These are phyloP conservation scores for Castanea sativa DNA, from an alignment of 306 rosid genomes.

Conservation along the genomic window DNA sequence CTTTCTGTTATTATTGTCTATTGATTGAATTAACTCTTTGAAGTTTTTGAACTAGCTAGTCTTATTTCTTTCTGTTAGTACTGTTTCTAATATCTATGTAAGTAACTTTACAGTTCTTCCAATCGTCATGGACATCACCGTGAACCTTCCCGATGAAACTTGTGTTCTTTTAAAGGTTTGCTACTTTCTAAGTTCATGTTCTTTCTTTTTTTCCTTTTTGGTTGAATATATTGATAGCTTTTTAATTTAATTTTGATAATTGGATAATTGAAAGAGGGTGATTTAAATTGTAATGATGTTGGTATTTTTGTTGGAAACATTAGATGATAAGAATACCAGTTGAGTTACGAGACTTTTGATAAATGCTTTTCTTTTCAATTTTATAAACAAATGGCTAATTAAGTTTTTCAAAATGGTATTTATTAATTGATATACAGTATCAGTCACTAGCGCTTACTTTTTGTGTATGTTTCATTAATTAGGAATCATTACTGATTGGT, in stretches of 20 bases:
- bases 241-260: too few species aligned
- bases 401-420: too few species aligned
- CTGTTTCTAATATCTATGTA: neutral
- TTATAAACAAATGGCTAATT: too few species aligned
- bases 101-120: conserved; percentile 79
- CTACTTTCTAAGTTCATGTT: neutral
- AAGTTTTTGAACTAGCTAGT: neutral
- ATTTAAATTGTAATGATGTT: too few species aligned
- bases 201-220: neutral
- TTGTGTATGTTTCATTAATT: too few species aligned
- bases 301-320: too few species aligned
- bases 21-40: neutral
- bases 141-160: conserved; percentile 81
- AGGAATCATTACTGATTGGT: too few species aligned
- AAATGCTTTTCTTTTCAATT: accelerated
- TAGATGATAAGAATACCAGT: accelerated
- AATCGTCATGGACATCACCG: conserved; percentile 71
- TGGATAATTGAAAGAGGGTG: too few species aligned
- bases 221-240: too few species aligned
- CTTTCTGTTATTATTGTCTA: neutral
- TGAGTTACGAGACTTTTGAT: accelerated
- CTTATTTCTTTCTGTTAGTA: too few species aligned
- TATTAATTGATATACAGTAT: too few species aligned
- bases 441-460: too few species aligned
- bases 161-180: conserved; percentile 73